These are phyloP conservation scores for Aspergillus niger DNA, from an alignment of 2,329 filamentous ascomycete species.

Conservation along the genomic window DNA sequence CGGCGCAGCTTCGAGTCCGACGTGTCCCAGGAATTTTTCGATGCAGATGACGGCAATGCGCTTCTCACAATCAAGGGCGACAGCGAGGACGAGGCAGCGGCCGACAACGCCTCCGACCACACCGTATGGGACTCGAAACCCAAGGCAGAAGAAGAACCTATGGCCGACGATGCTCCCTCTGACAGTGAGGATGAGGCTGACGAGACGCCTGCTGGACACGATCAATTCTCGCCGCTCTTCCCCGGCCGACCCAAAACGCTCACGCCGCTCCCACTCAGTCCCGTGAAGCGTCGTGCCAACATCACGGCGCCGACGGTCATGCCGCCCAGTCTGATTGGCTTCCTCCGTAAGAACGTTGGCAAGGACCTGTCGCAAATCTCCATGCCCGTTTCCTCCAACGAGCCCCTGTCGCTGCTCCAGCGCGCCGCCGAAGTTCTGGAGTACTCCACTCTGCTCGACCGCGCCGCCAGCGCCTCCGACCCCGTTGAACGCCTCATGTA, in stretches of 20 bases:
- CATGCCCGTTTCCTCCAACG: conserved; percentile 96
- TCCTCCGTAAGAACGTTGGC: conserved; percentile 94
- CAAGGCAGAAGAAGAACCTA: conserved; percentile 54
- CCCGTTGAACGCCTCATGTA: conserved; percentile 75
- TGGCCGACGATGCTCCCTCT: conserved; percentile 61
- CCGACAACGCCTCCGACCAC: conserved; percentile 33
- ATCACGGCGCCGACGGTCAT: conserved; percentile 73
- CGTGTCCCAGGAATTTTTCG: conserved; percentile 88
- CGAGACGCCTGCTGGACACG: conserved; percentile 40
- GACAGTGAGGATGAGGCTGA: conserved; percentile 59
- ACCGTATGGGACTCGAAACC: conserved; percentile 51
- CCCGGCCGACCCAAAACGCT: conserved; percentile 76
- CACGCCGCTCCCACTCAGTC: conserved; percentile 71
- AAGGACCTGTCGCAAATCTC: conserved; percentile 96
- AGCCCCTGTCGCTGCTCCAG: conserved; percentile 85
- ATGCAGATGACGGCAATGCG: conserved; percentile 70
- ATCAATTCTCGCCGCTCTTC: conserved; percentile 60
- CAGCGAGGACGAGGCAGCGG: conserved; percentile 65
- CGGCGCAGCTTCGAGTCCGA: conserved; percentile 78
- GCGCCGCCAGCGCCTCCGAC: conserved; percentile 60
- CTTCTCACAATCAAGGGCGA: conserved; percentile 74
- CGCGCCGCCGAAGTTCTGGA: conserved; percentile 88
- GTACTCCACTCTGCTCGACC: conserved; percentile 81
- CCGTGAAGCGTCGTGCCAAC: conserved; percentile 66
- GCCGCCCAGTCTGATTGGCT: conserved; percentile 89